A percentile compares a stretch with the other conserved stretches of the same genome.
Evolutionary conservation across 345 rosid species (phyloP).

Genomic region (Linum lewisii): DNA sequence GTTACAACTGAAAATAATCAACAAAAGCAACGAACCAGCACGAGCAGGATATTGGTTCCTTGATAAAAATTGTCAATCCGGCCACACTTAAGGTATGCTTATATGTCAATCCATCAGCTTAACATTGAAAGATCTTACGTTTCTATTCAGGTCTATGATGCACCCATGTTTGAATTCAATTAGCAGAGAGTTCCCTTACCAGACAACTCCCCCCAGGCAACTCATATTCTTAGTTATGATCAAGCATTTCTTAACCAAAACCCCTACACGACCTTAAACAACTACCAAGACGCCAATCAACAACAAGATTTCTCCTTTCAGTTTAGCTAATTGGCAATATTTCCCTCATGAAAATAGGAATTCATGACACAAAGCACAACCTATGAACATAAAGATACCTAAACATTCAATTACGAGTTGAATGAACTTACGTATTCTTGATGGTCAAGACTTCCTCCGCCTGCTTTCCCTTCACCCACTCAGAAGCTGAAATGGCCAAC

Average conservation of each 20-base stretch:
- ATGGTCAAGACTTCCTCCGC: conserved; percentile 86
- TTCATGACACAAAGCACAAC: background rate
- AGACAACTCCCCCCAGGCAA: background rate
- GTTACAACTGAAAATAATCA: too few relatives aligned
- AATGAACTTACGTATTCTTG: conserved; percentile 76
- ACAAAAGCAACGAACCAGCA: background rate
- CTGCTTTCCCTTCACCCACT: conserved; percentile 97
- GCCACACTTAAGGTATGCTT: background rate
- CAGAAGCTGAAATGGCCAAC: conserved; percentile 51
- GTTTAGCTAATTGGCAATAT: background rate
- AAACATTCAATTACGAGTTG: background rate
- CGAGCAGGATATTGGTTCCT: background rate
- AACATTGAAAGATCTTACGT: background rate
- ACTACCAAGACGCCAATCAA: background rate
- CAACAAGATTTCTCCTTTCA: background rate
- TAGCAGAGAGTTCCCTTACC: background rate
- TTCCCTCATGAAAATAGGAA: background rate
- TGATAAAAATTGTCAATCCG: background rate
- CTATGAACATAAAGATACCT: background rate
- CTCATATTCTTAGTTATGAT: background rate
- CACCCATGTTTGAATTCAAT: background rate
- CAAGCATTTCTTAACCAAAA: background rate
- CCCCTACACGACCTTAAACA: background rate
- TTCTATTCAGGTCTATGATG: background rate
- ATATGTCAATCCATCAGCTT: background rate